Evolutionary conservation across 1,139 yeast genomes (phyloP), one percentile per base, ranked within the genome.

Genomic region (Eremothecium sinecaudum): DNA sequence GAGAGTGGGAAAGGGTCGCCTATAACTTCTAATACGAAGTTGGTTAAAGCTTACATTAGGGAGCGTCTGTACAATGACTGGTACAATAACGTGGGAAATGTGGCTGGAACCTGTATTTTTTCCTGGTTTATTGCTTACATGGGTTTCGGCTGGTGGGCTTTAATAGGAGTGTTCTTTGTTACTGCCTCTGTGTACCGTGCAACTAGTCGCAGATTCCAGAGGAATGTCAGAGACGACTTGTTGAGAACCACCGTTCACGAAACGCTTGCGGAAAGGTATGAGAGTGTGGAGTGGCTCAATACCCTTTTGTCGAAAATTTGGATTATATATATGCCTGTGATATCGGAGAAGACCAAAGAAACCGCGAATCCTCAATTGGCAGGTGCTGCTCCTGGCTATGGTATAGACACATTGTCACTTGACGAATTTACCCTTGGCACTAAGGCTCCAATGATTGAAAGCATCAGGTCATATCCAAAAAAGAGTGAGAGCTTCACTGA

Each of bases 301-400:
- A 71, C 77, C 16, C 79, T 81, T 48, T 58, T 80, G 56, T 76
- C 76, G 33, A 81, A 80, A 56, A 79, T 81, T 51, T 81, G 93
- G 93, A 81, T 79, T 37, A 79, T 80, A 43, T 80, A 80, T 48
- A 80, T 81, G 93, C 90, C 90, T 26, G 83, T 82, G 1, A 63
- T 81, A 36, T 76, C 84, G n/a, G 82, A 79, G 48, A 75, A 73
- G 56, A 90, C 80, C 18, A 68, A 74, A 59, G 71, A 67, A 35
- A 73, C 71, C 49, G 79, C 83, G 12, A 79, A 79, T 48, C 75
- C 73, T 27, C 65, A 71, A 18, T 61, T 81, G 53, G 72, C 75
- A 37, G 86, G 73, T 49, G 74, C 75, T 44, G 83, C 80, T 10
- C 90, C 92, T 12, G 92, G 92, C 26, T 76, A 73, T 51, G 90